Conservation (phyloP, 257 asterid genomes). For the Salvia hispanica region DNA sequence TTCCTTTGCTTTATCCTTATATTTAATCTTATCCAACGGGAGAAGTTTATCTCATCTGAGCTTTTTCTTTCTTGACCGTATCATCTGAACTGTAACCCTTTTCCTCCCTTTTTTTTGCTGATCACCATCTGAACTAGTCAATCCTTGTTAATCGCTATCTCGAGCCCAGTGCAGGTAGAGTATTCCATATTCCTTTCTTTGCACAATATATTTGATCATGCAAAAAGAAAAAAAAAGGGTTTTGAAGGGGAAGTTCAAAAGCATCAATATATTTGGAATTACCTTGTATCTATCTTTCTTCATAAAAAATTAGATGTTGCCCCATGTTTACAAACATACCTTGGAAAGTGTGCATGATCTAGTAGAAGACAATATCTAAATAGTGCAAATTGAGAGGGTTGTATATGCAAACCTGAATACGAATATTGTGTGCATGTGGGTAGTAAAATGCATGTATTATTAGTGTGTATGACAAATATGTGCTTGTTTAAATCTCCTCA, state of each 20-base stretch:
- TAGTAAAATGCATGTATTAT: slow-evolving; percentile 20
- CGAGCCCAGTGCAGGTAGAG: background rate
- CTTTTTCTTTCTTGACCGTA: background rate
- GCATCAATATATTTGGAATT: background rate
- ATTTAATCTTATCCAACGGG: background rate
- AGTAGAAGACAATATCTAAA: background rate
- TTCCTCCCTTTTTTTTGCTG: background rate
- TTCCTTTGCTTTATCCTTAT: slow-evolving; percentile 15
- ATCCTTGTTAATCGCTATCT: no score
- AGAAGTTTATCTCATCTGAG: background rate
- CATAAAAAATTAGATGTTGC: background rate
- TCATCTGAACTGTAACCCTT: background rate
- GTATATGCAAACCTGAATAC: slow-evolving; percentile 10
- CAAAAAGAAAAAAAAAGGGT: background rate
- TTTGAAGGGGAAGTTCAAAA: background rate
- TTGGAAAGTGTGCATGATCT: slow-evolving; percentile 22
- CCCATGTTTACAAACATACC: slow-evolving; percentile 17
- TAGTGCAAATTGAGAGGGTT: slow-evolving; percentile 11
- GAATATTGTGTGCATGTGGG: background rate
- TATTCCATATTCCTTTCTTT: background rate
- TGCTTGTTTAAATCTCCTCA: slow-evolving; percentile 16
- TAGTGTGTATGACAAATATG: background rate
- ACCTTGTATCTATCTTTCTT: slow-evolving; percentile 11
- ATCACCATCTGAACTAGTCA: background rate
- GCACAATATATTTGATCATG: background rate